Conservation (phyloP, 345 rosid genomes). For the rapeseed (Brassica napus) region DNA sequence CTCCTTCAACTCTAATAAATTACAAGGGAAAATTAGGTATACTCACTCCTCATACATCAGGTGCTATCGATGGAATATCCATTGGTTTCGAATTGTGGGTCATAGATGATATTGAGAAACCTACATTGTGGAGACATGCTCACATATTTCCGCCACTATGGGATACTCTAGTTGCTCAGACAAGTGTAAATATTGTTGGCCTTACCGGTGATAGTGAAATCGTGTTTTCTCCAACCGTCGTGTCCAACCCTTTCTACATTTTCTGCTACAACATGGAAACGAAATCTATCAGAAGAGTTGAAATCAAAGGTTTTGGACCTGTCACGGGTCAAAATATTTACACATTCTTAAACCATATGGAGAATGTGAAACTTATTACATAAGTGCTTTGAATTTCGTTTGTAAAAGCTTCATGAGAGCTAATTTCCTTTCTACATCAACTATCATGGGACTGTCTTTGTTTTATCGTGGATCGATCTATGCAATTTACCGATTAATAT, state of each 20-base stretch:
- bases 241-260: slow-evolving; percentile 2
- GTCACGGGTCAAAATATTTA: neutral
- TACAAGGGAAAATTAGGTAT: neutral
- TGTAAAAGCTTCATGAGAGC: neutral
- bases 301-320: neutral
- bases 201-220: neutral
- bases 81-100: neutral
- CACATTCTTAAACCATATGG: neutral
- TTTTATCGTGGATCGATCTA: neutral
- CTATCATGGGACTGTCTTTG: neutral
- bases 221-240: neutral
- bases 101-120: neutral
- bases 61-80: neutral
- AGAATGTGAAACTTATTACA: neutral
- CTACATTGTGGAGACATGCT: neutral
- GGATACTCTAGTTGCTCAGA: neutral
- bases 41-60: neutral
- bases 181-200: neutral
- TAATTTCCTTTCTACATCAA: neutral
- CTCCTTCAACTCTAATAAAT: neutral
- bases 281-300: neutral
- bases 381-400: neutral
- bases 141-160: neutral
- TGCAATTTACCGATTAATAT: neutral
- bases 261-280: neutral